phyloP scores from a whole-genome alignment of 2,329 filamentous ascomycete species.

The Davidsoniella australis region DNA sequence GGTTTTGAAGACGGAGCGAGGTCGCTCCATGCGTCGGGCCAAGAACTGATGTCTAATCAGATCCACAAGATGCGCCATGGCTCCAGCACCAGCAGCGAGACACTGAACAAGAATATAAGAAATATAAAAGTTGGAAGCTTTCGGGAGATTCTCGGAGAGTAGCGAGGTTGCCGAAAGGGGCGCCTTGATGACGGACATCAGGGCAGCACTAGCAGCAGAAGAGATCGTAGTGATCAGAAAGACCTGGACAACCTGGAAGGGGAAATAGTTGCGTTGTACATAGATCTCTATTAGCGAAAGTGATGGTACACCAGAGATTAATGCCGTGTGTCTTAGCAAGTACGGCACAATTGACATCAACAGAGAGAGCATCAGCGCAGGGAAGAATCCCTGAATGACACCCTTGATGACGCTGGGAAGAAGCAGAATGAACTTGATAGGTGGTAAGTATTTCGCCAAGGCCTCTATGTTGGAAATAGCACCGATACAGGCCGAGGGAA shows the following conservation, averaged over 20 bases:
- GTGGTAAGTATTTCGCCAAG: conserved; percentile 45
- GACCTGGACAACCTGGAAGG: conserved; percentile 67
- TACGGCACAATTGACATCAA: conserved; percentile 71
- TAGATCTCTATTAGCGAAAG: conserved; percentile 55
- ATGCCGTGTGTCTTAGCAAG: conserved; percentile 60
- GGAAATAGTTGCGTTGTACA: conserved; percentile 65
- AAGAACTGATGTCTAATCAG: conserved; percentile 41
- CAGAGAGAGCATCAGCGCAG: conserved; percentile 59
- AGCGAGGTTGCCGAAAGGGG: conserved; percentile 22
- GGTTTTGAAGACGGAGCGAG: conserved; percentile 60
- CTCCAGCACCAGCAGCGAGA: conserved; percentile 56
- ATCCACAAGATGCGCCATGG: conserved; percentile 54
- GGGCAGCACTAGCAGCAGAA: conserved; percentile 53
- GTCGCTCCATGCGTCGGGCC: conserved; percentile 59
- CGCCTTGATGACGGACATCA: conserved; percentile 36
- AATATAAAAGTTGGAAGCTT: conserved; percentile 73
- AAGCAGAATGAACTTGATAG: conserved; percentile 54
- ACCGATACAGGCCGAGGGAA: conserved; percentile 63
- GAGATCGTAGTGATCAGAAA: conserved; percentile 69
- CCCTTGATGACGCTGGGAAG: conserved; percentile 55
- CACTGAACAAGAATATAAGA: conserved; percentile 91
- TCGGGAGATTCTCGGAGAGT: conserved; percentile 53
- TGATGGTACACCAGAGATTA: conserved; percentile 53
- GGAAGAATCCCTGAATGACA: conserved; percentile 68
- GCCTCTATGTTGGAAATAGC: conserved; percentile 68